Conservation (phyloP, 345 rosid genomes). For the Angophora floribunda region DNA sequence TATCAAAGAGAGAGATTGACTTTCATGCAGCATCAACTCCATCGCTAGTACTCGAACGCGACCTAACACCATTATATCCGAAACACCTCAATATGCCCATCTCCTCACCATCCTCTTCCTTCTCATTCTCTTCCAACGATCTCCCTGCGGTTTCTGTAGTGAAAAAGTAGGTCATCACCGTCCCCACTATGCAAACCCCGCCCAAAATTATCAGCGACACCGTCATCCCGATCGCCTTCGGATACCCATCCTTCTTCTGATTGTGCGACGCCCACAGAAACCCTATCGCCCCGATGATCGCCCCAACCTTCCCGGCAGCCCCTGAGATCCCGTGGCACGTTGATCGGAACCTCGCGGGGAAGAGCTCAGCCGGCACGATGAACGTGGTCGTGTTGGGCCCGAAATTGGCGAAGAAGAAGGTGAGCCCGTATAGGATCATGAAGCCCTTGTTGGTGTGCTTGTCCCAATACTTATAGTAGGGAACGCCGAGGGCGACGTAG, state of each 20-base stretch:
- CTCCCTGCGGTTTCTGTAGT: conserved; percentile 63
- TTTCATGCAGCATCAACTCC: background rate
- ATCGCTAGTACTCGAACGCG: background rate
- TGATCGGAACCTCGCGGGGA: conserved; percentile 76
- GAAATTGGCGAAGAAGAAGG: conserved; percentile 72
- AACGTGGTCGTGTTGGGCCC: conserved; percentile 86
- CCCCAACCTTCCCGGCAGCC: conserved; percentile 68
- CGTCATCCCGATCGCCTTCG: conserved; percentile 17
- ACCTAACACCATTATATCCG: background rate
- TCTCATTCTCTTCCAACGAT: conserved; percentile 65
- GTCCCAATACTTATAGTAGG: conserved; percentile 27
- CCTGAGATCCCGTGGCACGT: conserved; percentile 81
- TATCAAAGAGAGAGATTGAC: background rate
- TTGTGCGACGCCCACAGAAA: conserved; percentile 37
- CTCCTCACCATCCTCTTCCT: background rate
- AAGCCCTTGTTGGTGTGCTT: conserved; percentile 11
- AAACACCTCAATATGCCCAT: background rate
- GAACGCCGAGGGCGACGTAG: conserved; percentile 1
- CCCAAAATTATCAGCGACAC: conserved; percentile 13
- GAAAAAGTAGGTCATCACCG: conserved; percentile 32
- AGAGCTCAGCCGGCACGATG: conserved; percentile 71
- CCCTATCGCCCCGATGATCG: conserved; percentile 53
- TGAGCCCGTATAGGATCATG: conserved; percentile 34
- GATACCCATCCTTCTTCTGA: background rate
- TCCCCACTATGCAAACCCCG: background rate